Percentiles rank a stretch among this genome's conserved stretches.
These are phyloP conservation scores for Linnemannia exigua DNA, from an alignment of 192 early-diverging fungal genomes.

Conservation along the genomic window DNA sequence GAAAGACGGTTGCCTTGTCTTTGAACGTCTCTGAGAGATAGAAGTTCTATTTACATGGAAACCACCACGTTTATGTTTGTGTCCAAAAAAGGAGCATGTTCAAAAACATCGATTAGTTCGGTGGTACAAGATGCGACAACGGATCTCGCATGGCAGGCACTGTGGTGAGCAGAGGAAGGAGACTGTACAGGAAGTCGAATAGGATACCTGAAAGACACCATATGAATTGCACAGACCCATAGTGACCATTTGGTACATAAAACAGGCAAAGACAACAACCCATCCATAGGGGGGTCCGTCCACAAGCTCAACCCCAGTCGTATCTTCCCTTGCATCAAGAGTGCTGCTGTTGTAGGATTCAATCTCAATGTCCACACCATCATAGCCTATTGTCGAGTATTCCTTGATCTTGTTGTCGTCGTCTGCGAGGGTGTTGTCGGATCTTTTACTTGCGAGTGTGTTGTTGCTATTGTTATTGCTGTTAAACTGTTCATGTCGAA, in stretches of 20 bases:
- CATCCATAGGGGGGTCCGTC: constrained; percentile 43
- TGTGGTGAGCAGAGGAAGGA: neutral
- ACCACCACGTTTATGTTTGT: constrained; percentile 19
- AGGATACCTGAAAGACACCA: constrained; percentile 55
- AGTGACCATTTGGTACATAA: constrained; percentile 54
- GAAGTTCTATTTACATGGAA: constrained; percentile 32
- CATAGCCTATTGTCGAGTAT: neutral
- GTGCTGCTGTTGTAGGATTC: neutral
- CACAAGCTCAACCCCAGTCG: neutral
- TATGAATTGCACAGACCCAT: constrained; percentile 53
- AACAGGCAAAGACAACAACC: constrained; percentile 60
- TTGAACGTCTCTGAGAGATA: constrained; percentile 34
- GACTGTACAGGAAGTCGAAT: too few species aligned
- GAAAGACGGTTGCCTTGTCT: constrained; percentile 16
- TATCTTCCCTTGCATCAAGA: neutral
- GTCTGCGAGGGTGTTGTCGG: neutral
- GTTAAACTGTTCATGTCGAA: neutral
- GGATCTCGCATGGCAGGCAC: neutral
- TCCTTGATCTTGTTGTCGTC: neutral
- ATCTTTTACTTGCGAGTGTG: neutral
- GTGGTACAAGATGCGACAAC: neutral
- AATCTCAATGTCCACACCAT: neutral
- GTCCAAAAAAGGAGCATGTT: constrained; percentile 42
- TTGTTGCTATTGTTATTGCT: neutral
- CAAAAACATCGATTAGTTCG: too few species aligned